A percentile compares a stretch with the other conserved stretches of the same genome.
Evolutionary conservation across 176 grass and related monocot species (phyloP).

Genomic region (Bothriochloa decipiens): DNA sequence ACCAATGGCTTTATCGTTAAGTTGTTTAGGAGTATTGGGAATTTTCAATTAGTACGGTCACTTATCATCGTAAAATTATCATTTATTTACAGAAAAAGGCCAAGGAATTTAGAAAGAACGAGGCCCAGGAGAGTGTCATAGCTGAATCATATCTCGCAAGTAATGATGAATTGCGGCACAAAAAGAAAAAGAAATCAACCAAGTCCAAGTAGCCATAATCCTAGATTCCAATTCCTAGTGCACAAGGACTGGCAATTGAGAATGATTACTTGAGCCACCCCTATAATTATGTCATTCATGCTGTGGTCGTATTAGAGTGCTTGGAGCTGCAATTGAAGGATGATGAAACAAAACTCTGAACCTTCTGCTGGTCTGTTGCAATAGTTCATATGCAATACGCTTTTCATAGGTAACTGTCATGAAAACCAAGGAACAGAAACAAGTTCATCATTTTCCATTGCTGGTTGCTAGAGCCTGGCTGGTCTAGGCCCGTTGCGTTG

Average conservation of each 20-base stretch:
- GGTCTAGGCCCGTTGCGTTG: neutral
- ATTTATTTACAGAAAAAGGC: slow-evolving; percentile 74
- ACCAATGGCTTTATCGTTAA: neutral
- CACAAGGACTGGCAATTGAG: neutral
- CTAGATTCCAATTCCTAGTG: no score
- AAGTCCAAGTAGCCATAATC: slow-evolving; percentile 48
- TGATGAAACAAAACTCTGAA: neutral
- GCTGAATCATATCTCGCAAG: slow-evolving; percentile 75
- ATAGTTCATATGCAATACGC: neutral
- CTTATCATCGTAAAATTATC: neutral
- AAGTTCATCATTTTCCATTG: neutral
- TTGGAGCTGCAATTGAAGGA: slow-evolving; percentile 4
- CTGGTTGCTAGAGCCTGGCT: neutral
- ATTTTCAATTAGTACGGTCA: neutral
- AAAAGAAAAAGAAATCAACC: slow-evolving; percentile 66
- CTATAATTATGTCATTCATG: neutral
- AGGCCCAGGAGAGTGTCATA: slow-evolving; percentile 59
- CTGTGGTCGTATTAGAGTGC: slow-evolving; percentile 3
- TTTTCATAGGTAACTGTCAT: neutral
- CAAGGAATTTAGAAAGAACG: slow-evolving; percentile 70
- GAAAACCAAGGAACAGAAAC: neutral
- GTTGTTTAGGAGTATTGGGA: neutral
- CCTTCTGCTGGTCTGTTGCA: neutral
- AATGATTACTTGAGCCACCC: neutral
- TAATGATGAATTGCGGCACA: slow-evolving; percentile 51